Evolutionary conservation across 345 rosid species (phyloP).

Genomic region (Eutrema heterophyllum): DNA sequence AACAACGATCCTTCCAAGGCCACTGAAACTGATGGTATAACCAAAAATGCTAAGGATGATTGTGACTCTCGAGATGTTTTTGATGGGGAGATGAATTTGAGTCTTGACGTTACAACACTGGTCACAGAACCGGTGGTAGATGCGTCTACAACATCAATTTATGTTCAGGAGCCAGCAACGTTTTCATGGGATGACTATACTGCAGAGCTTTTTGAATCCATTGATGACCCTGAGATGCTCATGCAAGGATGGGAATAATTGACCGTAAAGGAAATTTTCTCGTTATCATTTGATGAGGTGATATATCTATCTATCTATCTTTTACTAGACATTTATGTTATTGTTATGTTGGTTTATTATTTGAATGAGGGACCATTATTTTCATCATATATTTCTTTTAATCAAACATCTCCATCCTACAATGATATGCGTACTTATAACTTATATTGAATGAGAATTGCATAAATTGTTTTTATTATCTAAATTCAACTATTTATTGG

Average conservation of each 20-base stretch:
- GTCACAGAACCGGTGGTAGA: background rate
- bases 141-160: background rate
- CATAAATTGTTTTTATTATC: too few species aligned
- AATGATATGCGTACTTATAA: too few species aligned
- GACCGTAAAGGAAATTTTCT: background rate
- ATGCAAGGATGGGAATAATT: background rate
- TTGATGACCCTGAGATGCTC: background rate
- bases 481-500: too few species aligned
- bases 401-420: too few species aligned
- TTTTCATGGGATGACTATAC: background rate
- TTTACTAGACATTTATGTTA: too few species aligned
- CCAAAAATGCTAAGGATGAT: background rate
- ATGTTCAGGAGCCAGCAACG: background rate
- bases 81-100: background rate
- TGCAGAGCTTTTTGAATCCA: background rate
- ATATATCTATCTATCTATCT: too few species aligned
- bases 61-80: background rate
- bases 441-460: too few species aligned
- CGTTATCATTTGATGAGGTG: background rate
- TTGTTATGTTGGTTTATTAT: too few species aligned
- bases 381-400: too few species aligned
- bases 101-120: background rate
- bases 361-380: too few species aligned
- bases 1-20: background rate
- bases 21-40: background rate